Base-by-base conservation (phyloP, 495 filamentous ascomycete genomes). In the Lepidopterella palustris region DNA sequence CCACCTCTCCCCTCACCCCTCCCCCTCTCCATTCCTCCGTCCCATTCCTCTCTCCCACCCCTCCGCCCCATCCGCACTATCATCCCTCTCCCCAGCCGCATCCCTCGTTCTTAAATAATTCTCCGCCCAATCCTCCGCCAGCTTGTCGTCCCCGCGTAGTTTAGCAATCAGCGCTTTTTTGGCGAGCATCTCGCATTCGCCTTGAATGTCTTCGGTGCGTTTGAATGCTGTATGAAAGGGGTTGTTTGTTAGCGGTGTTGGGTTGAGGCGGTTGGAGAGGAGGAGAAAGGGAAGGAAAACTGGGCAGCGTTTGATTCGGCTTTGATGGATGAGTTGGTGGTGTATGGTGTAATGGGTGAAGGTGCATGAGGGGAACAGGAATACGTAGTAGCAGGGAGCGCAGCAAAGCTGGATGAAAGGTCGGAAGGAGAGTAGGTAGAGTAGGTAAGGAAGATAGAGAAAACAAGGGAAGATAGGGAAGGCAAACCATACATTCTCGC, bases 111-210 rank as follows among this genome's bases (percentile, higher is more conserved):
- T 80, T 54, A 89, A 55, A 70, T 90, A 91, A 63, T 80, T 81
- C 10, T 84, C 80, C 4, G 87, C 87, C 71, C 81, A 89, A 57
- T 90, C 85, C 73, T 91, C 88, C 0, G 88, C 83, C 63, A 87
- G 69, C 18, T 79, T 80, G 53, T 79, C 72, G 61, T 96, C 87
- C 3, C 88, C 90, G 23, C 86, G 77, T 8, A 87, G 74, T 70
- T 85, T 84, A 80, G 89, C 87, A 40, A 95, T 78, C 8, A 86
- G 86, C 15, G 89, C 87, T 71, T 90, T 92, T 75, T 92, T 92
- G 1, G 87, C 87, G 76, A 95, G 82, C 82, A 89, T 85, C 74
- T 90, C 87, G 68, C 87, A 87, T 71, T 89, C 87, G 32, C 84
- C 87, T 21, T 78, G 72, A 18, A 86, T 75, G 73, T 96, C 89